A percentile compares a stretch with the other conserved stretches of the same genome.
These are phyloP conservation scores for Colletotrichum sp. DNA, from an alignment of 2,329 filamentous ascomycete genomes.

Conservation along the genomic window DNA sequence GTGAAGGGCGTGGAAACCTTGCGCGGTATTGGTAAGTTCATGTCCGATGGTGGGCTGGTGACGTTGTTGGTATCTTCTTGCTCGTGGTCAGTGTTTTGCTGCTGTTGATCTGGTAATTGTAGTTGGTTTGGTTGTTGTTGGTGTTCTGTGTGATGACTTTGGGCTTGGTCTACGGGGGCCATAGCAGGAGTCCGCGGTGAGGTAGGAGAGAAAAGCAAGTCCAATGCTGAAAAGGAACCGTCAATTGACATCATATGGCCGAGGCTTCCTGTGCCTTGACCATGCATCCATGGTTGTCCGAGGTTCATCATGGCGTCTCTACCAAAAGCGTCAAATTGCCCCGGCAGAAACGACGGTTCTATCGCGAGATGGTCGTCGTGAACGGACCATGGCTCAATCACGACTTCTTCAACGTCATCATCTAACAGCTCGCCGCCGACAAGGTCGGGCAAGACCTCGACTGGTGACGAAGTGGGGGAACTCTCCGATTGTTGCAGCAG, in stretches of 20 bases:
- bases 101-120: neutral
- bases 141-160: neutral
- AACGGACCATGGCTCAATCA: neutral
- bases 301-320: neutral
- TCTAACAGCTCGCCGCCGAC: neutral
- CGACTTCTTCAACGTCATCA: neutral
- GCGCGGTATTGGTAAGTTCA: neutral
- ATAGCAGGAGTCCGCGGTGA: neutral
- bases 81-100: neutral
- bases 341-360: neutral
- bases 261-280: neutral
- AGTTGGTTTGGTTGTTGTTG: neutral
- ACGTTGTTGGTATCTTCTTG: neutral
- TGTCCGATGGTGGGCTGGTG: neutral
- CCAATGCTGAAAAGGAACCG: neutral
- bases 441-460: neutral
- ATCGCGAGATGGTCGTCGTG: neutral
- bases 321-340: neutral
- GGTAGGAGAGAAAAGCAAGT: neutral
- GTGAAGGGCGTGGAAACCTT: neutral
- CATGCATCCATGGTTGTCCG: neutral
- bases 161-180: neutral
- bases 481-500: neutral
- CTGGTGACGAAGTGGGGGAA: neutral
- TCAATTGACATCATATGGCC: neutral